Conservation (phyloP, 2,329 filamentous ascomycete species). For the Arthrobotrys pseudoclavata region DNA sequence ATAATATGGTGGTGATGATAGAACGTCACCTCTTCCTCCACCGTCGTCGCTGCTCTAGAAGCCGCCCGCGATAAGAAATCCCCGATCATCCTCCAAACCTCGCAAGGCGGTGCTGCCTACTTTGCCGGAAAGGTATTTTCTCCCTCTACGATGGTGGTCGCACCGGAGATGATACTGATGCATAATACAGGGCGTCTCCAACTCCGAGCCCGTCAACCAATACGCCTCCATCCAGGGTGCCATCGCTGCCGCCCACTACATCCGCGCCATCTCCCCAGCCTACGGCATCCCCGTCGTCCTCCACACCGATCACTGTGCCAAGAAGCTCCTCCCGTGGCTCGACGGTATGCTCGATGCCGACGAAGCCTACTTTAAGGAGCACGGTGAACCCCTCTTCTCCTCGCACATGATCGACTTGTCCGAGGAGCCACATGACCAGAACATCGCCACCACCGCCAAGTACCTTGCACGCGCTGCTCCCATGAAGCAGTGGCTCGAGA, state of each 20-base stretch:
- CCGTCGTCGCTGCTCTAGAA: slow-evolving; percentile 87
- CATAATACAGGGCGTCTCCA: slow-evolving; percentile 76
- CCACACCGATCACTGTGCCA: slow-evolving; percentile 98
- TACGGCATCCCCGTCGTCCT: slow-evolving; percentile 94
- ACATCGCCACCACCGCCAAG: slow-evolving; percentile 90
- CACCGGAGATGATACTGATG: slow-evolving; percentile 64
- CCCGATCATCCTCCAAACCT: slow-evolving; percentile 92
- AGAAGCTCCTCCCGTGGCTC: slow-evolving; percentile 98
- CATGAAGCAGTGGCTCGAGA: slow-evolving; percentile 99
- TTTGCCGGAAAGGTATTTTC: slow-evolving; percentile 82
- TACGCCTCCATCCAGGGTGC: slow-evolving; percentile 88
- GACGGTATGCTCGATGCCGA: slow-evolving; percentile 96
- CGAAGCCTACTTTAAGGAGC: slow-evolving; percentile 92
- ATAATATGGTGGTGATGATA: slow-evolving; percentile 62
- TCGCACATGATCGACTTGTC: slow-evolving; percentile 99
- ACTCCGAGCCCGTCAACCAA: slow-evolving; percentile 75
- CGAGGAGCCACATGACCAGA: slow-evolving; percentile 89
- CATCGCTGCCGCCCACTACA: slow-evolving; percentile 91
- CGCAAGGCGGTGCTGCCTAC: slow-evolving; percentile 92
- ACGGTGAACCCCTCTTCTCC: slow-evolving; percentile 92
- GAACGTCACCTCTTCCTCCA: slow-evolving; percentile 95
- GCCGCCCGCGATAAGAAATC: slow-evolving; percentile 92
- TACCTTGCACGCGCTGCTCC: slow-evolving; percentile 95
- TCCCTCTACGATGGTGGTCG: background rate
- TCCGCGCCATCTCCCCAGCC: slow-evolving; percentile 84